Evolutionary conservation across 495 filamentous ascomycete genomes (phyloP), one percentile per base, ranked within the genome.

Genomic region (Geopyxis carbonaria): DNA sequence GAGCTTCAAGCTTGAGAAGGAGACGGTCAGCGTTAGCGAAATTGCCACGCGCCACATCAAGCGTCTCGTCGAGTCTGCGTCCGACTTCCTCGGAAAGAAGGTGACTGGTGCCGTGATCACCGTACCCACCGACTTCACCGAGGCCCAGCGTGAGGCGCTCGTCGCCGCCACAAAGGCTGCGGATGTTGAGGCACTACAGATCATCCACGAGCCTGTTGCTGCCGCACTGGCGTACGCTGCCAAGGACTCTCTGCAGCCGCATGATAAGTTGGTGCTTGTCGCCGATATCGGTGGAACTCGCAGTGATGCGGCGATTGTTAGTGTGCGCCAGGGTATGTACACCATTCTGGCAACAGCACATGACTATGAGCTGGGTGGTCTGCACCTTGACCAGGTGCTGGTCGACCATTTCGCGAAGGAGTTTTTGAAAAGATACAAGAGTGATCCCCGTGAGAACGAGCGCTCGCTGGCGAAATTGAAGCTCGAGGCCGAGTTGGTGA

Each of bases 361-460:
- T 61, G 89, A 97, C 66, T 93, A 91, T 58, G 83, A 92, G 55
- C 77, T 81, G 42, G 72, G 76, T 34, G 89, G 89, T 49, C 61
- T 69, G 18, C 72, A 80, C 31, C 64, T 97, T 23, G 89, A 97
- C 62, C 69, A 86, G 53, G 75, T 91, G 24, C 68, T 97, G 32
- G 78, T 93, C 48, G 86, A 95, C 57, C 75, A 93, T 67, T 94
- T 94, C 51, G 78, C 89, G 42, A 95, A 97, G 69, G 89, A 94
- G 59, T 97, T 97, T 63, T 66, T 87, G 46, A 94, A 95, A 72
- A 84, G 91, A 65, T 64, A 87, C 59, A 83, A 84, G 59, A 70
- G 67, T 33, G 89, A 97, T 57, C 89, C 91, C 18, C 70, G 89
- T 43, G 69, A 77, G 55, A 78, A 83, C 49, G 68, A 71, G 8